Evolutionary conservation across 2,329 filamentous ascomycete genomes (phyloP), one percentile per base, ranked within the genome.

Genomic region (Rhytidhysteron rufulum): DNA sequence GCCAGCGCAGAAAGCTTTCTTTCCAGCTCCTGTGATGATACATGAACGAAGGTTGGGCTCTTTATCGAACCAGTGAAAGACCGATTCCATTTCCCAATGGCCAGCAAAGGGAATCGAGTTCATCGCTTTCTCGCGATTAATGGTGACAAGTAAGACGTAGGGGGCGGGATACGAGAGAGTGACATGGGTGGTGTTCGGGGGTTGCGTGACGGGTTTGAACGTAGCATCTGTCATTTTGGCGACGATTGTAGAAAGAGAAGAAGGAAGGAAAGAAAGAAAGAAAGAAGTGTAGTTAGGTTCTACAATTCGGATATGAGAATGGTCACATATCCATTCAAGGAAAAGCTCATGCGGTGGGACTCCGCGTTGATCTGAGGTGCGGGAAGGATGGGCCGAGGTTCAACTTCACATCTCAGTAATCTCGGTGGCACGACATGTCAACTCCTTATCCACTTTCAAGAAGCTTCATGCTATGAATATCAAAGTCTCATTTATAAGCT

Each of bases 21-120:
- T 66, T 21, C 77, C 77, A 1, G 66, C 69, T 25, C 77, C 77
- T 0, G 76, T 79, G 27, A 66, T 48, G 43, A 66, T 65, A 25
- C 69, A 71, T 11, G 74, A 71, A 4, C 67, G 66, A 10, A 77
- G 62, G 9, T 60, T 64, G 0, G 72, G 70, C 51, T 76, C 72
- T 5, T 58, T 55, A 51, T 79, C 76, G 49, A 77, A 77, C 75
- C 75, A 78, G 30, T 68, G 67, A 49, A 75, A 74, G 0, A 79
- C 58, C 3, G 59, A 52, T 24, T 72, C 68, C 52, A 73, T 68
- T 48, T 77, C 75, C 56, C 64, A 70, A 53, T 74, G 73, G 1
- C 69, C 59, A 1, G 57, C 58, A 32, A 51, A 63, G 1, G 62
- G 57, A 11, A 65, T 65, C 34, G 53, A 67, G 51, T 78, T 78